Evolutionary conservation across 176 grass and related monocot genomes (phyloP), one percentile per base, ranked within the genome.

Genomic region (Rhynchospora breviuscula): DNA sequence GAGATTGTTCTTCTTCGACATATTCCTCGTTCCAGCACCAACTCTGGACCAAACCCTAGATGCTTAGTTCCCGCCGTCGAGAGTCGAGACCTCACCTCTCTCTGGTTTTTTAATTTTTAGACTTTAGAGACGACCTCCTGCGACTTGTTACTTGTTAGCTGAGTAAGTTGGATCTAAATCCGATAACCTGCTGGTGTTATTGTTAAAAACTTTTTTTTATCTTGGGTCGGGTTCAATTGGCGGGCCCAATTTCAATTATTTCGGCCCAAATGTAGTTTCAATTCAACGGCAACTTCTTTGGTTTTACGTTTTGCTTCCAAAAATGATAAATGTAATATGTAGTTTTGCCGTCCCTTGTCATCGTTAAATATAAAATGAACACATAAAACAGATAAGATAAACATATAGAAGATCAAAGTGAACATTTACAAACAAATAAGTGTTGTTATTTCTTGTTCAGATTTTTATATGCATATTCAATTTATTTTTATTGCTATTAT

Each of bases 1-100:
- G 21, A 93, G 92, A 70, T 90, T 98, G 90, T 98, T 98, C 88
- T 94, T 94, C 92, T 98, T 94, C 68, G 94, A 97, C 94, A 97
- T 97, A 44, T 63, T 60, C 72, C 31, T 10, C 48, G 14, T 40
- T 81, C 43, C 45, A 81, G 23, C 23, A 7, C 78, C 15, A 60
- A 25, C 44, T 15, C 21, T 22, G 26, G 3, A 35, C 54, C 13
- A 79, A 69, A 87, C 75, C 75, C 78, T 81, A 81, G 78, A 81
- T 60, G 53, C 78, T 51, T 6, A 5, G 26, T 29, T 29, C 0
- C 15, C 59, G 22, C 74, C 67, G 33, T 40, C 35, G 2, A 18
- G 17, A 68, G 33, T 40, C 35, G 2, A 18, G 17, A 68, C 8
- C 18, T 15, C 26, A 29, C 26, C 26, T 40, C 4, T 78, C 74